Evolutionary conservation across 495 filamentous ascomycete species (phyloP).

Genomic region (Penicillium chermesinum): DNA sequence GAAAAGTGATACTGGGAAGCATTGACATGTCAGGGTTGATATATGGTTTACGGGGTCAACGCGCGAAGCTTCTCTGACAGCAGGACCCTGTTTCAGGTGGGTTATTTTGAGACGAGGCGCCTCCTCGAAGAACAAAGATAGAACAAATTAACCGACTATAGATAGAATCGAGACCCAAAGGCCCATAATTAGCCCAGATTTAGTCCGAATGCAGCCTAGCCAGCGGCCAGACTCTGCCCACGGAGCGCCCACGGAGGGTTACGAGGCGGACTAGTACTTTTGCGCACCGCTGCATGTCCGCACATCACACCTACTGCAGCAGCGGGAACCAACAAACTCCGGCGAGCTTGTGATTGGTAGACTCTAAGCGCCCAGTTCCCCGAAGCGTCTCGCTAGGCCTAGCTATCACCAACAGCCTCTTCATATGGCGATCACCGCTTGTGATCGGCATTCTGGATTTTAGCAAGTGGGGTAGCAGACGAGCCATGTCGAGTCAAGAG

Average conservation of each 20-base stretch:
- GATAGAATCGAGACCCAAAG: conserved; percentile 20
- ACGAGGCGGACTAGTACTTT: no score
- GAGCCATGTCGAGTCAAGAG: neutral
- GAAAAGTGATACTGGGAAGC: neutral
- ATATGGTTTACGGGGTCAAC: conserved; percentile 9
- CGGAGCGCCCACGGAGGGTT: neutral
- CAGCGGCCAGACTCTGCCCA: neutral
- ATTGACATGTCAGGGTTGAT: conserved; percentile 5
- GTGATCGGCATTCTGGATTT: conserved; percentile 3
- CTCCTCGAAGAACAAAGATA: conserved; percentile 13
- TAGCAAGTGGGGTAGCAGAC: neutral
- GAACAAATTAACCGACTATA: conserved; percentile 23
- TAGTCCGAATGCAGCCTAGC: conserved; percentile 3
- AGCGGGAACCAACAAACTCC: conserved; percentile 14
- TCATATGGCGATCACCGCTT: conserved; percentile 8
- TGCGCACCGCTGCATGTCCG: conserved; percentile 2
- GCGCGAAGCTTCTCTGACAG: conserved; percentile 20
- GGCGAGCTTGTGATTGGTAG: conserved; percentile 7
- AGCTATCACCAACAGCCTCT: conserved; percentile 6
- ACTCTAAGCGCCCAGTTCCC: conserved; percentile 7
- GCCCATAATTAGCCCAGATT: conserved; percentile 23
- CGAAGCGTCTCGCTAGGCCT: conserved; percentile 3
- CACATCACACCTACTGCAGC: conserved; percentile 3
- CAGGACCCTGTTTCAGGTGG: conserved; percentile 22
- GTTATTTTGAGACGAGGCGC: conserved; percentile 14